Base-by-base conservation (phyloP, 2,329 filamentous ascomycete genomes). In the Aureobasidium sp. region DNA sequence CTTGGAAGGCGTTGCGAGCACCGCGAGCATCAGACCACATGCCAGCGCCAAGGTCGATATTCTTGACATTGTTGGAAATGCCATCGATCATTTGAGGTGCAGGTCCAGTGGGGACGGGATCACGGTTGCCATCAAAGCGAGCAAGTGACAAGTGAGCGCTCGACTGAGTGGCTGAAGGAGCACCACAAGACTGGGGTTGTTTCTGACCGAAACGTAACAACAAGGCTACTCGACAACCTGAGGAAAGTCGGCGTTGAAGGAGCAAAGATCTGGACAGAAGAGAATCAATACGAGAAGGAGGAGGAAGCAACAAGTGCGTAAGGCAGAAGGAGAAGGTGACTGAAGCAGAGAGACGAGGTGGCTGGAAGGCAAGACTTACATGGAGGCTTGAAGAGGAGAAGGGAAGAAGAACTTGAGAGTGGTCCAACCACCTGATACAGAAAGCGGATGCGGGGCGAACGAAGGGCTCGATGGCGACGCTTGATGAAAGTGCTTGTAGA, bases 1-100 rank as follows among this genome's bases (percentile, higher is more conserved):
- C 68, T 17, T 64, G 31, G 15, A 68, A 68, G 39, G 63, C 57
- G 37, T 51, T 39, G 4, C 34, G 49, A 31, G 44, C 59, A 27
- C 68, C 67, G 42, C 67, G 71, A 42, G 69, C 65, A 5, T 66
- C 67, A 9, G 64, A 61, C 70, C 70, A 74, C 42, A 67, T 71
- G 37, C 56, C 59, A 5, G 62, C 58, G 41, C 65, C 61, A 17
- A 72, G 34, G 47, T 71, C 70, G 34, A 72, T 39, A 59, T 70
- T 70, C 64, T 68, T 69, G 22, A 49, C 27, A 34, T 59, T 56
- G 53, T 63, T 61, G 42, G 36, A 51, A 29, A 63, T 20, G 27
- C 44, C 56, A 5, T 44, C 31, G 25, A 51, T 12, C 15, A 52
- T 9, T 12, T 49, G 36, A 44, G 45, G 27, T 25, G 57, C 29